phyloP scores from a whole-genome alignment of 805 yeast species.

The Starmerella asiatica region DNA sequence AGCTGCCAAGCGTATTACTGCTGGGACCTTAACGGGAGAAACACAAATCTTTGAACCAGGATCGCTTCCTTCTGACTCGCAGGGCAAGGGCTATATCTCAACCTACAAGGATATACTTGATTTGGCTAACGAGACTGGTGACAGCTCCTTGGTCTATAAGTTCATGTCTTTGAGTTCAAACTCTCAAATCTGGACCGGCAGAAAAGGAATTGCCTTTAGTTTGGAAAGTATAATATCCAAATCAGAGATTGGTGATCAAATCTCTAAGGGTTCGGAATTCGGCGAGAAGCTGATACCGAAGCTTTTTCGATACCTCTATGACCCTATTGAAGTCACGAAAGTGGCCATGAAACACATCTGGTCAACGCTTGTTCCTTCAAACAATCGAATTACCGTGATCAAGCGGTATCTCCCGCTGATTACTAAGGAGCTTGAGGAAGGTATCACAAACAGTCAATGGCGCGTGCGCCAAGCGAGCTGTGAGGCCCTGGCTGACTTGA shows the following conservation, averaged over 20 bases:
- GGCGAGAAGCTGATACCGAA: conserved; percentile 62
- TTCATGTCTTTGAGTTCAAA: conserved; percentile 85
- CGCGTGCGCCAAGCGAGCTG: conserved; percentile 82
- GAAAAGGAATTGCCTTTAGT: conserved; percentile 91
- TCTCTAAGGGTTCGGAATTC: conserved; percentile 35
- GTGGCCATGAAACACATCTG: conserved; percentile 81
- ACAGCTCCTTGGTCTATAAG: conserved; percentile 83
- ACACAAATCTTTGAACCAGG: conserved; percentile 82
- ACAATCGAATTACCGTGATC: conserved; percentile 43
- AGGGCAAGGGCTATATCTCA: conserved; percentile 46
- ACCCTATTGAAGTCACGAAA: conserved; percentile 64
- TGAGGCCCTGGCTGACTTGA: conserved; percentile 51
- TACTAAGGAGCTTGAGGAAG: conserved; percentile 44
- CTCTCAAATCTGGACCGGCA: conserved; percentile 80
- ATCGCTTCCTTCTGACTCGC: conserved; percentile 61
- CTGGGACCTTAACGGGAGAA: conserved; percentile 64
- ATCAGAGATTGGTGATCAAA: conserved; percentile 50
- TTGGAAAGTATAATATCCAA: conserved; percentile 73
- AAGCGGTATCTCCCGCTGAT: conserved; percentile 44
- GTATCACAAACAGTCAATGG: conserved; percentile 83
- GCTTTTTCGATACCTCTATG: conserved; percentile 70
- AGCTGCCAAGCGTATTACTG: conserved; percentile 31
- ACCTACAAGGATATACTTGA: conserved; percentile 82
- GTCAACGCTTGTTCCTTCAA: conserved; percentile 40
- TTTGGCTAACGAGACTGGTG: conserved; percentile 89